Base-by-base conservation (phyloP, 2,329 filamentous ascomycete species). In the Aspergillus tanneri region DNA sequence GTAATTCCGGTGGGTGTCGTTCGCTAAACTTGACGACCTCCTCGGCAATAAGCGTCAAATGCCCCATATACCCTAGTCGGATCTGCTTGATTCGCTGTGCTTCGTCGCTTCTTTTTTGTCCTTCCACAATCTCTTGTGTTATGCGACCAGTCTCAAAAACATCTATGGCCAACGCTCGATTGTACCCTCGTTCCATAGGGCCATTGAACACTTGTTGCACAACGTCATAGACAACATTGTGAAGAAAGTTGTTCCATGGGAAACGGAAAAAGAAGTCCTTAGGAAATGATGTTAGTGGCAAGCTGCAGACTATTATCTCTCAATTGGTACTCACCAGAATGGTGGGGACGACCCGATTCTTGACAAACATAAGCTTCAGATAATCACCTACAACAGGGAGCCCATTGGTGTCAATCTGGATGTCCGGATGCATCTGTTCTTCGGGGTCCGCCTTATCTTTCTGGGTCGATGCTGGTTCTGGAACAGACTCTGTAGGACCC, bases 121-220 rank as follows among this genome's bases (percentile, higher is more conserved):
- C 93, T 57, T 91, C 85, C 60, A 97, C 88, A 62, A 99, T 96
- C 55, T 90, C 86, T 52, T 88, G 86, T 2, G 92, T 97, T 54
- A 99, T 85, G 55, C 90, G 85, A 11, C 91, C 92, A 41, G 85
- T 86, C 64, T 95, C 89, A 62, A 99, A 99, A 16, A 99, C 82
- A 57, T 95, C 92, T 50, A 96, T 86, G 10, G 93, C 92, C 43
- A 99, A 76, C 39, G 84, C 86, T 9, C 89, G 85, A 70, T 99
- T 99, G 73, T 87, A 96, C 22, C 93, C 91, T 51, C 90, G 87
- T 60, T 97, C 92, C 88, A 99, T 96, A 0, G 90, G 90, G 7
- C 93, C 93, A 66, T 99, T 99, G 71, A 99, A 97, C 1, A 99
- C 93, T 74, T 99, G 93, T 69, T 99, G 93, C 35, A 99, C 89